phyloP scores from a whole-genome alignment of 257 asterid species.

The Penstemon barbatus region DNA sequence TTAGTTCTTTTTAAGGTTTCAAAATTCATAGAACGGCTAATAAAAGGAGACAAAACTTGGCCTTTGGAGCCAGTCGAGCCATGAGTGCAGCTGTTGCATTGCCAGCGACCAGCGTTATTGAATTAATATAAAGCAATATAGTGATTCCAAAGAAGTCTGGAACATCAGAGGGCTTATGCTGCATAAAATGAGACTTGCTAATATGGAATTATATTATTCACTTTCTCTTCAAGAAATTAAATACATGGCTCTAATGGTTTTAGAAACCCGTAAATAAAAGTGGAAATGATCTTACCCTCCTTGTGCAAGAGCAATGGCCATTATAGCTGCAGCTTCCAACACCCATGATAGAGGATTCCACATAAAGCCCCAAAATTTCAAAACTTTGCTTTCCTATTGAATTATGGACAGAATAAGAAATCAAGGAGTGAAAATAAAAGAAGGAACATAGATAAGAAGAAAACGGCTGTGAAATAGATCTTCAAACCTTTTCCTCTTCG shows the following conservation, averaged over 20 bases:
- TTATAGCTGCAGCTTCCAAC: slow-evolving; percentile 68
- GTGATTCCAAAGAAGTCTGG: slow-evolving; percentile 58
- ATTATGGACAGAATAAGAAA: slow-evolving; percentile 1
- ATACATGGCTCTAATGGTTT: background rate
- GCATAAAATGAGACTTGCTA: slow-evolving; percentile 17
- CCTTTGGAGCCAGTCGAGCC: slow-evolving; percentile 67
- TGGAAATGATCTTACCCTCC: slow-evolving; percentile 44
- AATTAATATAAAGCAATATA: slow-evolving; percentile 50
- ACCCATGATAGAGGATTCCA: slow-evolving; percentile 70
- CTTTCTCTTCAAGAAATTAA: background rate
- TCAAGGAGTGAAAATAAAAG: background rate
- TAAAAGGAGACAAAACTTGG: slow-evolving; percentile 41
- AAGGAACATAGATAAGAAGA: background rate
- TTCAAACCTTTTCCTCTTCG: slow-evolving; percentile 50
- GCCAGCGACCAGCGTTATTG: slow-evolving; percentile 69
- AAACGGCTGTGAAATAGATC: background rate
- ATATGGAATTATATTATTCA: background rate
- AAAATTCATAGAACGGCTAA: background rate
- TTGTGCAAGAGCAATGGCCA: slow-evolving; percentile 66
- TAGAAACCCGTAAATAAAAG: background rate
- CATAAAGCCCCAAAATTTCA: slow-evolving; percentile 65
- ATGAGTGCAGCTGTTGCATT: slow-evolving; percentile 71
- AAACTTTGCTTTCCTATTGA: slow-evolving; percentile 49
- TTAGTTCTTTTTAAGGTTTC: slow-evolving; percentile 1
- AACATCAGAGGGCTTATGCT: slow-evolving; percentile 44